Base-by-base conservation (phyloP, 495 filamentous ascomycete genomes). In the Talaromyces ruber region DNA sequence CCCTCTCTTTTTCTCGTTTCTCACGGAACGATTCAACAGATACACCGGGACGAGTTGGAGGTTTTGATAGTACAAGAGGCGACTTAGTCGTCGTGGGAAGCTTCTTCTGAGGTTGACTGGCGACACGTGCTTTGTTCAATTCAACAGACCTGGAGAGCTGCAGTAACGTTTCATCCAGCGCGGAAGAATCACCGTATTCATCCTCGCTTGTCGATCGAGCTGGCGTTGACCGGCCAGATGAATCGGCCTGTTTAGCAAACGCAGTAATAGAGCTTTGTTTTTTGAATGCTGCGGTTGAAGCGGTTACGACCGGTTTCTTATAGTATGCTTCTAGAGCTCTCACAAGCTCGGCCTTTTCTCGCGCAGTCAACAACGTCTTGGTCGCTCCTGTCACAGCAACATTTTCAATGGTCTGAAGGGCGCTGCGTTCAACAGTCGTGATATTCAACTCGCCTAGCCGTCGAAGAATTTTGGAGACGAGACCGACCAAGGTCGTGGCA, bases 311-410 rank as follows among this genome's bases (percentile, higher is more conserved):
- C 22, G 79, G 74, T 61, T 78, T 81, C 63, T 84, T 86, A 58
- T 86, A 80, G 69, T 95, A 89, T 9, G 86, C 85, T 47, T 94
- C 91, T 9, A 96, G 72, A 8, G 91, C 88, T 68, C 86, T 82
- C 58, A 90, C 82, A 39, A 96, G 73, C 71, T 95, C 89, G 4
- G 92, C 92, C 62, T 90, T 90, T 65, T 96, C 90, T 53, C 86
- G 85, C 5, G 81, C 76, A 4, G 81, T 87, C 66, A 96, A 71
- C 64, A 92, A 91, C 1, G 91, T 93, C 69, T 81, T 84, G 56
- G 84, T 82, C 8, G 73, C 75, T 32, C 79, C 82, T 37, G 82
- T 79, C 8, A 80, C 83, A 34, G 81, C 80, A 25, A 86, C 78
- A 56, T 80, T 79, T 63, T 85, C 85, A 64, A 91, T 83, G 62